Base-by-base conservation (phyloP, 116 monocot species). In the Zostera marina region DNA sequence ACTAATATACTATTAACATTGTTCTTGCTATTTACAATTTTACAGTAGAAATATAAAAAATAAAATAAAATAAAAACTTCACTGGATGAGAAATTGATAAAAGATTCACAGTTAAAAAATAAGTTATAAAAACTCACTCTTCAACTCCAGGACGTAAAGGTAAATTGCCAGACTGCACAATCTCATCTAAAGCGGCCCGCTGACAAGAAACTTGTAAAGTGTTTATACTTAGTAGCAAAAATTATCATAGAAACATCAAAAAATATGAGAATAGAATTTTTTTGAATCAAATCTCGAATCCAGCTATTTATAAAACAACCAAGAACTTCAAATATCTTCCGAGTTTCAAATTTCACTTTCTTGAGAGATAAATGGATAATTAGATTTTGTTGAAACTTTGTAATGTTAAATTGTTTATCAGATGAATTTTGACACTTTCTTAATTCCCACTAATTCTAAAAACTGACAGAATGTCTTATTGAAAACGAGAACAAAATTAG, bases 101-200 rank as follows among this genome's bases (percentile, higher is more conserved):
- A 32, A 32, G n/a, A 2, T 32, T 32, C 32, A 32, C 32, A 32
- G 32, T 32, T 32, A 32, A 32, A 32, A 32, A 32, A 3, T 32
- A 32, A 32, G 32, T 32, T 10, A 59, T 57, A 57, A 57, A 52
- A 13, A 74, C 71, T 81, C 58, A 88, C 93, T 65, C 69, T 43
- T 96, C 85, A 62, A 82, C 89, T 64, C 94, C 94, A 72, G 94
- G 89, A 19, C 89, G 81, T 61, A 94, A 70, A 54, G 82, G 68
- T 44, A 89, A 69, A 65, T 57, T 77, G 51, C 75, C 72, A 63
- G 96, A 85, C 40, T 69, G 53, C 2, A 69, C 77, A 78, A 73
- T 71, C 22, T 80, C 89, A 63, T 89, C 85, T 66, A 96, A 74
- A 66, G 82, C 78, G 63, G 80, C 78, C 52, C 47, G 22, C 96